Base-by-base conservation (phyloP, 1,139 yeast species). In the Suhomyces coccinellae region DNA sequence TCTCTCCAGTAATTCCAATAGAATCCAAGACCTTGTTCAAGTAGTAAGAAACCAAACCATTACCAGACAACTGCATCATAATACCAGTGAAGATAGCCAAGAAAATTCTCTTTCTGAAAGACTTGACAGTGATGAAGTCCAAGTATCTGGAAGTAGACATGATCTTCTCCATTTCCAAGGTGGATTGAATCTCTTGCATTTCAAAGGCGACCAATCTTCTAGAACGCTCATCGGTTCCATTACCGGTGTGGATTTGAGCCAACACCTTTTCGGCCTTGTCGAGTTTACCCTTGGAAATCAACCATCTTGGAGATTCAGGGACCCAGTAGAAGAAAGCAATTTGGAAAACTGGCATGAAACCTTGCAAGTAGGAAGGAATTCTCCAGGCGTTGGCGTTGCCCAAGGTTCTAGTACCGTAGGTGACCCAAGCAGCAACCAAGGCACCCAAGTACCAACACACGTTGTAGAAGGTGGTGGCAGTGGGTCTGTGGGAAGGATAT, bases 41-140 rank as follows among this genome's bases (percentile, higher is more conserved):
- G 57, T 78, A 78, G 62, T 77, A 77, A 1, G 80, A 73, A 17
- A 77, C 78, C 43, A 78, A 65, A 43, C 79, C 80, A 50, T 76
- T 77, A 54, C 83, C 83, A 33, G 77, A 70, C 45, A 77, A 66
- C 53, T 77, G 80, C 69, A 72, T 70, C 56, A 73, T 62, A 17
- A 63, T 52, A 32, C 71, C 69, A 33, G 68, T 57, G 52, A 66
- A 65, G 30, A 62, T 30, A 22, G 62, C 50, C 45, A 75, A 62
- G 51, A 71, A 73, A 13, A 69, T 55, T 65, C 82, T 71, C 54
- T 67, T 67, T 67, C 82, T 56, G 69, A 72, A 72, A 32, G 67
- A 62, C 34, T 59, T 59, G 28, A 63, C 63, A 15, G 44, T 66
- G 44, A 69, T 14, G 51, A 74, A 73, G 51, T 73, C 77, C 6